Conservation (phyloP, 2,329 filamentous ascomycete genomes). For the Beauveria caledonica region DNA sequence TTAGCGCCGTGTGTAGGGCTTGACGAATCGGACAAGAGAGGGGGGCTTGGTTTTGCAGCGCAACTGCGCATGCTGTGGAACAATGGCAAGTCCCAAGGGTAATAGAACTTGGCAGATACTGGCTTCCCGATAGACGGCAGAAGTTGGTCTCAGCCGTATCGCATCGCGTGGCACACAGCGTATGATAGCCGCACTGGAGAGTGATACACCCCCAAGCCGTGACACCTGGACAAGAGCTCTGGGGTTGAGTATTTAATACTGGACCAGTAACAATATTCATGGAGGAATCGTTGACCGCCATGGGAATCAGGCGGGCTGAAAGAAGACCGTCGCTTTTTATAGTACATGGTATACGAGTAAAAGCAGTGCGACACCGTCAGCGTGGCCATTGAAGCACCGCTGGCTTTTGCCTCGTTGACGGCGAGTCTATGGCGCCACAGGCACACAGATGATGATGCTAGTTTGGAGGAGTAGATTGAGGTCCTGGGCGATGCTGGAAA, state of each 20-base stretch:
- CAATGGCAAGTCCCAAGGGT: not conserved
- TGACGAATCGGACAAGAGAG: not conserved
- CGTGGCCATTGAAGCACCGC: not conserved
- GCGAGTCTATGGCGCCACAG: not conserved
- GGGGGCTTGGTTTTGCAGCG: not conserved
- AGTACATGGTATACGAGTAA: not conserved
- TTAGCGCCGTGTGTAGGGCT: not conserved
- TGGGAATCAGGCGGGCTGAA: not conserved
- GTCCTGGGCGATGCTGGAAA: not conserved
- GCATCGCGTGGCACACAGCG: not conserved
- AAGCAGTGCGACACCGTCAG: not conserved
- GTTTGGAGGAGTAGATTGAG: not conserved
- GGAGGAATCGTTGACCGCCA: not conserved
- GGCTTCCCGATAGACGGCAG: not conserved
- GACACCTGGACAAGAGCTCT: not conserved
- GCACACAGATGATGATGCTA: not conserved
- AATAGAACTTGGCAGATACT: slow-evolving; percentile 1
- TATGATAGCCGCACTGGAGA: not conserved
- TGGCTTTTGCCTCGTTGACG: not conserved
- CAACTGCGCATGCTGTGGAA: not conserved
- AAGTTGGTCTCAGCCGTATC: not conserved
- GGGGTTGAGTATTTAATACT: not conserved
- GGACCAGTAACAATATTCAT: not conserved
- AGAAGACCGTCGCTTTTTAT: not conserved
- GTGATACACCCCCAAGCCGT: not conserved